phyloP scores from a whole-genome alignment of 306 rosid species.

The Acacia confusa region DNA sequence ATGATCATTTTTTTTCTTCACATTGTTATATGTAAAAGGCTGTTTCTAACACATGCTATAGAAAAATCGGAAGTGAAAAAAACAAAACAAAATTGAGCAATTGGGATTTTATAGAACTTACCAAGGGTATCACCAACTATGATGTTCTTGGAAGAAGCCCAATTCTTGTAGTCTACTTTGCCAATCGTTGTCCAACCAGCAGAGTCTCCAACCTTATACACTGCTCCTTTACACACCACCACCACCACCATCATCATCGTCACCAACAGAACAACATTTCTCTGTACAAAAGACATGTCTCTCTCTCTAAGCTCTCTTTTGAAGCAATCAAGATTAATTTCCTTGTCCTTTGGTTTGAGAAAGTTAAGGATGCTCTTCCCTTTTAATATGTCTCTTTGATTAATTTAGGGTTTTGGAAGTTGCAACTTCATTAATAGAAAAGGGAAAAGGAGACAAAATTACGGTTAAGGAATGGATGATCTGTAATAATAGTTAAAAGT shows the following conservation, averaged over 20 bases:
- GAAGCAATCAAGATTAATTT: background rate
- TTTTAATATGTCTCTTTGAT: conserved; percentile 44
- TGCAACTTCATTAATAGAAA: conserved; percentile 37
- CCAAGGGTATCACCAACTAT: conserved; percentile 72
- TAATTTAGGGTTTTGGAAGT: conserved; percentile 21
- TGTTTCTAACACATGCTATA: too few relatives aligned
- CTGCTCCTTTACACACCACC: conserved; percentile 50
- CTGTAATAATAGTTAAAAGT: background rate
- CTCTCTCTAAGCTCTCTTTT: background rate
- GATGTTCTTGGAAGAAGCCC: conserved; percentile 78
- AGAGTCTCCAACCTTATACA: conserved; percentile 81
- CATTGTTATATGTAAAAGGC: too few relatives aligned
- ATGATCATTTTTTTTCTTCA: too few relatives aligned
- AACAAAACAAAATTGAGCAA: background rate
- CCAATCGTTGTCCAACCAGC: conserved; percentile 83
- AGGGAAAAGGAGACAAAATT: background rate
- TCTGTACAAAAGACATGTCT: conserved; percentile 52
- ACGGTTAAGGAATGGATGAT: background rate
- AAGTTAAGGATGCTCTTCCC: background rate
- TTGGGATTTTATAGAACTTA: conserved; percentile 40
- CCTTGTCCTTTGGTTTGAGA: conserved; percentile 7
- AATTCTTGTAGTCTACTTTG: conserved; percentile 60
- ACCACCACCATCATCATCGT: conserved; percentile 8
- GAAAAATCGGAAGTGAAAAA: too few relatives aligned
- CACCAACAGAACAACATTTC: conserved; percentile 29